Percentiles rank a stretch among this genome's conserved stretches.
Conservation (phyloP, 352 stramenopile species). For the Elongisporangium prolatum region DNA sequence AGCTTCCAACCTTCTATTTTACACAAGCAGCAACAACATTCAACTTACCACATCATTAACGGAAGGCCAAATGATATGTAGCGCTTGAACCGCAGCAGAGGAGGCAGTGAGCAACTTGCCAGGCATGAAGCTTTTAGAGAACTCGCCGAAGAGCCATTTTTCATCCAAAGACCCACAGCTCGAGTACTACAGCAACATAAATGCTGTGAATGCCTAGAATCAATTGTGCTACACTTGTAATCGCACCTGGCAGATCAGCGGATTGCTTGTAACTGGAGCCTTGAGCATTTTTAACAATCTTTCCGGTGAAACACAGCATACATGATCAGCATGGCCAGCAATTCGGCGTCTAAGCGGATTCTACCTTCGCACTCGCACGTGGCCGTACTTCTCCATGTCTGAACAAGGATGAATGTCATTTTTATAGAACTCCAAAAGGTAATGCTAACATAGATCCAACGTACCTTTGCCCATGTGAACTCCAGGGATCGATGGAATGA, state of each 20-base stretch:
- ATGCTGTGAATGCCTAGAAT: too few relatives aligned
- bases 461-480: constrained; percentile 64
- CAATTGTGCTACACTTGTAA: too few relatives aligned
- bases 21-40: background rate
- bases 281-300: constrained; percentile 54
- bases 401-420: too few relatives aligned
- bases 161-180: constrained; percentile 78
- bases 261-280: constrained; percentile 43
- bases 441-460: background rate
- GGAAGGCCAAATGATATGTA: constrained; percentile 81
- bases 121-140: constrained; percentile 52
- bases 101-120: constrained; percentile 23
- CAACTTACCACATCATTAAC: constrained; percentile 67
- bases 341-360: too few relatives aligned
- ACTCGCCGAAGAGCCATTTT: constrained; percentile 81
- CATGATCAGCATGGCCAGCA: background rate
- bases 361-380: constrained; percentile 65
- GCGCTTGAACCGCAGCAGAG: constrained; percentile 35
- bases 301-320: background rate
- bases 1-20: background rate
- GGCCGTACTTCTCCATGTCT: constrained; percentile 84
- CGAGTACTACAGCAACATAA: constrained; percentile 63
- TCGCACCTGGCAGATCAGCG: constrained; percentile 60
- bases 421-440: too few relatives aligned
- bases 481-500: constrained; percentile 68